These are phyloP conservation scores for Filosporella fistucella DNA, from an alignment of 495 filamentous ascomycete species.

Conservation along the genomic window DNA sequence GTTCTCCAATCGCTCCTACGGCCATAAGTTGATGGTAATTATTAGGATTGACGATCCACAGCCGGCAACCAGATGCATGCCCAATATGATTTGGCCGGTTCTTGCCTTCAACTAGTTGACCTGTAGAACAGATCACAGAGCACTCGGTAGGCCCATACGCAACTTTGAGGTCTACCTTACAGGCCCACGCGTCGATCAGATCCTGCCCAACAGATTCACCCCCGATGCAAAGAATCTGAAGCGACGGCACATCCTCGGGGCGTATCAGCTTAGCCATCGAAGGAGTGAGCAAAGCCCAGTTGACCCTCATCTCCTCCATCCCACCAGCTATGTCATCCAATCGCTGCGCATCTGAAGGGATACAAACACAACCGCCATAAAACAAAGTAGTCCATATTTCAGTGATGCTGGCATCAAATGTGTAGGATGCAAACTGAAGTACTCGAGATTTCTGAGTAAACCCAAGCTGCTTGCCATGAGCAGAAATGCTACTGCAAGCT, in stretches of 20 bases:
- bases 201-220: constrained; percentile 55
- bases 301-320: constrained; percentile 20
- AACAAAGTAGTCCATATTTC: constrained; percentile 45
- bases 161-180: constrained; percentile 43
- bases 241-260: constrained; percentile 37
- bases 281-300: constrained; percentile 22
- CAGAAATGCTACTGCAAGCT: not conserved
- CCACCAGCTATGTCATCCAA: constrained; percentile 24
- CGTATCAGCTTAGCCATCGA: constrained; percentile 16
- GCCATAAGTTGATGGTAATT: constrained; percentile 50
- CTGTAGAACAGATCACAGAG: constrained; percentile 25
- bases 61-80: constrained; percentile 35
- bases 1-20: constrained; percentile 53
- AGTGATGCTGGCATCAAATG: constrained; percentile 47
- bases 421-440: constrained; percentile 45
- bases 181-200: constrained; percentile 50
- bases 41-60: constrained; percentile 53
- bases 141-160: constrained; percentile 50
- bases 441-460: constrained; percentile 34
- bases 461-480: constrained; percentile 26
- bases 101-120: constrained; percentile 33
- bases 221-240: constrained; percentile 42
- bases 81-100: constrained; percentile 23
- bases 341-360: constrained; percentile 52
- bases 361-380: constrained; percentile 58